These are phyloP conservation scores for Gynochthodes officinalis DNA, from an alignment of 257 asterid species.

Conservation along the genomic window DNA sequence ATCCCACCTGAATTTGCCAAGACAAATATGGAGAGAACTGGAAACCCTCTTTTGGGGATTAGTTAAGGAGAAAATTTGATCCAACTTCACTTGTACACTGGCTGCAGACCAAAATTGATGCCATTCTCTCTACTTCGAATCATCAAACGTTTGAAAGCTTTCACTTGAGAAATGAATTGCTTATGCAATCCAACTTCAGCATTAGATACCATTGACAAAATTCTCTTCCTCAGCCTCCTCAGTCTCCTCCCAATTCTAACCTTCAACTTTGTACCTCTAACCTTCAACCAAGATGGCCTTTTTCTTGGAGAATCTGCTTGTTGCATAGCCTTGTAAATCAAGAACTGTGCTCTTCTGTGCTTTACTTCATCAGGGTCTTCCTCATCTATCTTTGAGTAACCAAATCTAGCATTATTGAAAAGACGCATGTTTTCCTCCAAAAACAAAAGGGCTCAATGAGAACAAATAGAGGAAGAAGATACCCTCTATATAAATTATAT, in stretches of 20 bases:
- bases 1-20: no score
- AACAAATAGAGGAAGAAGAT: slow-evolving; percentile 1
- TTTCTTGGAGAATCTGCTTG: slow-evolving; percentile 45
- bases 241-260: slow-evolving; percentile 59
- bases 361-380: slow-evolving; percentile 61
- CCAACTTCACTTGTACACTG: slow-evolving; percentile 9
- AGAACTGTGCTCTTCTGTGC: slow-evolving; percentile 64
- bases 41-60: no score
- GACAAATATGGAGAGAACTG: no score
- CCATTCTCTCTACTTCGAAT: slow-evolving; percentile 29
- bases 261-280: slow-evolving; percentile 54
- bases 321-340: slow-evolving; percentile 65
- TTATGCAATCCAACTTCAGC: slow-evolving; percentile 36
- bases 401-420: slow-evolving; percentile 27
- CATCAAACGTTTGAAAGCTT: slow-evolving; percentile 55
- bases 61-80: no score
- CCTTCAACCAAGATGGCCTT: slow-evolving; percentile 60
- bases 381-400: slow-evolving; percentile 49
- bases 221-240: slow-evolving; percentile 47
- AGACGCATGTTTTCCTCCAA: slow-evolving; percentile 28
- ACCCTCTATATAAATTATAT: no score
- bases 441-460: no score
- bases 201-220: slow-evolving; percentile 36
- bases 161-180: slow-evolving; percentile 41
- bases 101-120: slow-evolving; percentile 20